These are phyloP conservation scores for Carpinus fangiana DNA, from an alignment of 306 rosid genomes.

Conservation along the genomic window DNA sequence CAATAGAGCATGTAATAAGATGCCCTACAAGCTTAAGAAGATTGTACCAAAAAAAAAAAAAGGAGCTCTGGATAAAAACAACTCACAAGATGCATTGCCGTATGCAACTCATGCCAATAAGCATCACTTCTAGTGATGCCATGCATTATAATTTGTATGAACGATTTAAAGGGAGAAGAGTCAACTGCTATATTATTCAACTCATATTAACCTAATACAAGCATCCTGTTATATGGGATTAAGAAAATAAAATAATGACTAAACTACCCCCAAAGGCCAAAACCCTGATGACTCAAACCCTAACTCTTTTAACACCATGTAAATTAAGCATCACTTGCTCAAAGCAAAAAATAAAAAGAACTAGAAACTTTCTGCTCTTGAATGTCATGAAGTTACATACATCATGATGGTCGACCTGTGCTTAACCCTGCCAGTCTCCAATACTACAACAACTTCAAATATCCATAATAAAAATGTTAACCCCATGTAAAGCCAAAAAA, in stretches of 20 bases:
- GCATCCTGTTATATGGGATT: no score
- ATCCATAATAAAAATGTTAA: background rate
- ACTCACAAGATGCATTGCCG: background rate
- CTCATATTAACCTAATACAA: no score
- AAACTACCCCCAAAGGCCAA: no score
- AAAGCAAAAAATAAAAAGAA: background rate
- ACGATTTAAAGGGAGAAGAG: no score
- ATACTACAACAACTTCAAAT: background rate
- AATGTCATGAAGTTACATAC: background rate
- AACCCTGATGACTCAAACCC: no score
- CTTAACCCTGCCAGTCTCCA: background rate
- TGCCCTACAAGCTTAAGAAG: background rate
- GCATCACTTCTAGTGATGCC: slow-evolving; percentile 4
- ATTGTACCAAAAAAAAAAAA: background rate
- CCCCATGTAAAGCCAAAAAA: background rate
- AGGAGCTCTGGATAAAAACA: background rate
- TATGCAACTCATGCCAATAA: background rate
- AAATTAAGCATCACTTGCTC: background rate
- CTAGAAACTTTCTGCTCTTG: background rate
- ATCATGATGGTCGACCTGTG: background rate
- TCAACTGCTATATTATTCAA: no score
- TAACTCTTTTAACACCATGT: no score
- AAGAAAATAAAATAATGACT: no score
- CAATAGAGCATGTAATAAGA: slow-evolving; percentile 7
- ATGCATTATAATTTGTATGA: no score